Evolutionary conservation across 257 asterid genomes (phyloP).

Genomic region (Osmanthus fragrans): DNA sequence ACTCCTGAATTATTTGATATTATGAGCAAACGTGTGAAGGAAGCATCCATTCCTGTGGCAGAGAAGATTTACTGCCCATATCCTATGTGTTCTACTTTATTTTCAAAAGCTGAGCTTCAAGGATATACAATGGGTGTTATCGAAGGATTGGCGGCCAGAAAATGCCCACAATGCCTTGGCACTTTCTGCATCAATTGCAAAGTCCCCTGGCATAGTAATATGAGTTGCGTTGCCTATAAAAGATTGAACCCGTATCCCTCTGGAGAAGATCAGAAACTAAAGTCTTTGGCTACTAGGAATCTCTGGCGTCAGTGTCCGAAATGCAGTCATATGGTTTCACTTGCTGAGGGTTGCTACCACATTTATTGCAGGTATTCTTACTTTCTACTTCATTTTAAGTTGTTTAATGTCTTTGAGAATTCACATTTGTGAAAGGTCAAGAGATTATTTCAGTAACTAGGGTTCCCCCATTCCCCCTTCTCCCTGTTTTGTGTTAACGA

Average conservation of each 20-base stretch:
- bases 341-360: conserved; percentile 68
- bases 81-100: conserved; percentile 54
- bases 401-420: conserved; percentile 2
- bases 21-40: conserved; percentile 53
- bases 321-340: conserved; percentile 62
- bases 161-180: conserved; percentile 51
- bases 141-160: conserved; percentile 19
- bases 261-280: conserved; percentile 48
- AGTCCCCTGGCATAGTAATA: conserved; percentile 59
- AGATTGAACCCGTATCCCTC: conserved; percentile 32
- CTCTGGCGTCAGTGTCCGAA: conserved; percentile 63
- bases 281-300: conserved; percentile 44
- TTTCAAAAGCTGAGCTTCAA: conserved; percentile 41
- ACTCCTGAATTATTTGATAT: conserved; percentile 46
- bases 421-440: background rate
- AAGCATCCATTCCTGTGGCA: conserved; percentile 46
- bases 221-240: conserved; percentile 38
- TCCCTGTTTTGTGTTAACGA: background rate
- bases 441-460: background rate
- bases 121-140: background rate
- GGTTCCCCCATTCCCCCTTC: background rate
- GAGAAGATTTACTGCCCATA: conserved; percentile 60
- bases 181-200: conserved; percentile 52
- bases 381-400: background rate
- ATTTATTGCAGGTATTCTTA: conserved; percentile 62